phyloP scores from a whole-genome alignment of 1,139 yeast genomes.

The Suhomyces kunorum region DNA sequence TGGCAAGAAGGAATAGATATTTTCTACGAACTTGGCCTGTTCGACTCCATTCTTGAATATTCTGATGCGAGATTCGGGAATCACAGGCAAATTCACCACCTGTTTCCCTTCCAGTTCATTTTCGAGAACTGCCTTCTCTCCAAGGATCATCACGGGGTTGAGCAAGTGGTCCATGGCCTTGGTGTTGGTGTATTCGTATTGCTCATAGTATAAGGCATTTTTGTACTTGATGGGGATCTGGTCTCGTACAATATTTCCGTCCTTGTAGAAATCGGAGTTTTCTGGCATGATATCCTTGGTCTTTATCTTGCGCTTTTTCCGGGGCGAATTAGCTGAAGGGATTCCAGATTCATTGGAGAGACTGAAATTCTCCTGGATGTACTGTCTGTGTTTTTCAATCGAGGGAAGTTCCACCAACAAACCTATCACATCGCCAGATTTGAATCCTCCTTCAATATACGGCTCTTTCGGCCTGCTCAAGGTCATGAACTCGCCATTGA shows the following conservation, averaged over 20 bases:
- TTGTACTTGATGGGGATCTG: slow-evolving; percentile 87
- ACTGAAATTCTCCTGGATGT: slow-evolving; percentile 23
- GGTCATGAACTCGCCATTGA: slow-evolving; percentile 76
- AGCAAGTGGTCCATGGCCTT: slow-evolving; percentile 74
- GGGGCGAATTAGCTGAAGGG: slow-evolving; percentile 14
- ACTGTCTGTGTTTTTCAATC: slow-evolving; percentile 41
- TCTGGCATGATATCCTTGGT: slow-evolving; percentile 19
- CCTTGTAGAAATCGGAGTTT: slow-evolving; percentile 24
- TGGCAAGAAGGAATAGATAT: slow-evolving; percentile 77
- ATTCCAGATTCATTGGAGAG: slow-evolving; percentile 14
- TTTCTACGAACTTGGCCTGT: slow-evolving; percentile 65
- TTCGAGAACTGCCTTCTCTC: slow-evolving; percentile 56
- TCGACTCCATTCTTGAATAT: slow-evolving; percentile 77
- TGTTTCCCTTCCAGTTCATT: slow-evolving; percentile 23
- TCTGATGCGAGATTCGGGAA: slow-evolving; percentile 60
- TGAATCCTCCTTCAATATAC: slow-evolving; percentile 47
- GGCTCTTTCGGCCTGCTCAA: slow-evolving; percentile 65
- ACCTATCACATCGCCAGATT: slow-evolving; percentile 82
- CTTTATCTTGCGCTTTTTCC: slow-evolving; percentile 21
- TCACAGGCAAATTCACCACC: slow-evolving; percentile 34
- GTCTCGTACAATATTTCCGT: slow-evolving; percentile 61
- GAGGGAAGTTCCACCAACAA: slow-evolving; percentile 72
- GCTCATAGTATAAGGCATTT: slow-evolving; percentile 78
- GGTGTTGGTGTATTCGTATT: slow-evolving; percentile 78
- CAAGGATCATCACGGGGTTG: slow-evolving; percentile 71